Conservation (phyloP, 23 red algal genomes). For the Gracilaria gracilis region DNA sequence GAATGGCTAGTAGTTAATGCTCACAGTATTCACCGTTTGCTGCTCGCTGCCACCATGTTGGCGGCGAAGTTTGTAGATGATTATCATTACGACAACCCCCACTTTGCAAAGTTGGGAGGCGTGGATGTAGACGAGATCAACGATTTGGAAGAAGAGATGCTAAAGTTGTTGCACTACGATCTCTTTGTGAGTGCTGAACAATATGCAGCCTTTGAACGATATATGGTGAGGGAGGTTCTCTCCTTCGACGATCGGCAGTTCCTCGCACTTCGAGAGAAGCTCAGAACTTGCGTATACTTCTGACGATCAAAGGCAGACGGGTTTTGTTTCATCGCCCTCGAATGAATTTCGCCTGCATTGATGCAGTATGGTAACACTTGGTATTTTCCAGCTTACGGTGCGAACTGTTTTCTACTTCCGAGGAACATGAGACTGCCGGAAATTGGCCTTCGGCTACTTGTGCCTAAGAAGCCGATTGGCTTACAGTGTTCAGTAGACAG, state of each 20-base stretch:
- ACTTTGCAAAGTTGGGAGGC: slow-evolving; percentile 85
- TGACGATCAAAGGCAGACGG: too few species aligned
- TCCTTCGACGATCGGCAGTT: slow-evolving; percentile 3
- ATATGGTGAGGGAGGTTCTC: background rate
- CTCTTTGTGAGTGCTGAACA: slow-evolving; percentile 50
- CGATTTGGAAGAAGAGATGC: slow-evolving; percentile 71
- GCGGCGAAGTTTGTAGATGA: slow-evolving; percentile 83
- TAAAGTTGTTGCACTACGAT: slow-evolving; percentile 49
- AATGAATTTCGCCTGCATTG: too few species aligned
- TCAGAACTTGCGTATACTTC: too few species aligned
- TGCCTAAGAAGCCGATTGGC: too few species aligned
- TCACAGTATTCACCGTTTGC: slow-evolving; percentile 82
- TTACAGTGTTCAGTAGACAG: too few species aligned
- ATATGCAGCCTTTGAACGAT: slow-evolving; percentile 37
- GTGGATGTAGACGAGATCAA: slow-evolving; percentile 72
- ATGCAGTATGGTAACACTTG: too few species aligned
- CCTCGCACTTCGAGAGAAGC: too few species aligned
- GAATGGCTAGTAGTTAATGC: slow-evolving; percentile 16
- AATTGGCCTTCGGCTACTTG: too few species aligned
- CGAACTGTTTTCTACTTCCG: too few species aligned
- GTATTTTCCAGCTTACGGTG: too few species aligned
- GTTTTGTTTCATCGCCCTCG: too few species aligned
- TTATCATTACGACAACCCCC: slow-evolving; percentile 78
- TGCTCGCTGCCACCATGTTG: slow-evolving; percentile 82
- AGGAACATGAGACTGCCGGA: too few species aligned